A percentile compares a stretch with the other conserved stretches of the same genome.
phyloP scores from a whole-genome alignment of 202 grass and related monocot species.

The Schoenoplectus tabernaemontani region DNA sequence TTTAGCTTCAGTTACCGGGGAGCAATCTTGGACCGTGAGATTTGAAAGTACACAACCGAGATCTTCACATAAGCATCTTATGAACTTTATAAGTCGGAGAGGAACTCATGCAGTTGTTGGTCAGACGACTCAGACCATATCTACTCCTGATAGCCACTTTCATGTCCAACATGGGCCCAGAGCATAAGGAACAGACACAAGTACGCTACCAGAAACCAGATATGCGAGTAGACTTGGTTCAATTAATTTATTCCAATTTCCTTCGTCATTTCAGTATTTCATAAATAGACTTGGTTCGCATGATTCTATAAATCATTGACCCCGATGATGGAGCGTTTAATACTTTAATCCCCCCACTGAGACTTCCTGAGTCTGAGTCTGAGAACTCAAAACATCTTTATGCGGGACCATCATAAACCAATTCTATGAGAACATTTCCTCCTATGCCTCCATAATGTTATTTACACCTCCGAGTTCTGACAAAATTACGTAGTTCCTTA shows the following conservation, averaged over 20 bases:
- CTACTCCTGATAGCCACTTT: background rate
- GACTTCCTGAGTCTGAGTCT: background rate
- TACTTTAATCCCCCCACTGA: background rate
- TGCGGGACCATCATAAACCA: background rate
- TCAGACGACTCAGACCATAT: background rate
- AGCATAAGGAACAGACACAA: too few species aligned
- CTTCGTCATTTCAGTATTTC: background rate
- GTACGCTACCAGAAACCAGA: too few species aligned
- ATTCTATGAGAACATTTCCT: background rate
- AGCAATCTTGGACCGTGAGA: background rate
- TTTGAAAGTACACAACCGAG: background rate
- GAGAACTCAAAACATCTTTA: background rate
- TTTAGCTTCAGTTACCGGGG: background rate
- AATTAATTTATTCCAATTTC: background rate
- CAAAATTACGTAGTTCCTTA: background rate
- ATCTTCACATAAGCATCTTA: background rate
- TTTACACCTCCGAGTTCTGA: background rate
- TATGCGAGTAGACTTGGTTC: too few species aligned
- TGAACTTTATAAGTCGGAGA: background rate
- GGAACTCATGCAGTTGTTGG: background rate
- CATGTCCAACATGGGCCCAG: background rate
- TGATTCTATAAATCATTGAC: background rate
- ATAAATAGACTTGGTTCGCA: background rate
- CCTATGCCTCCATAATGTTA: background rate
- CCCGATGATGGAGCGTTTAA: background rate